A percentile compares a stretch with the other conserved stretches of the same genome.
Evolutionary conservation across 768 basidiomycete genomes (phyloP).

Genomic region (Artomyces pyxidatus): DNA sequence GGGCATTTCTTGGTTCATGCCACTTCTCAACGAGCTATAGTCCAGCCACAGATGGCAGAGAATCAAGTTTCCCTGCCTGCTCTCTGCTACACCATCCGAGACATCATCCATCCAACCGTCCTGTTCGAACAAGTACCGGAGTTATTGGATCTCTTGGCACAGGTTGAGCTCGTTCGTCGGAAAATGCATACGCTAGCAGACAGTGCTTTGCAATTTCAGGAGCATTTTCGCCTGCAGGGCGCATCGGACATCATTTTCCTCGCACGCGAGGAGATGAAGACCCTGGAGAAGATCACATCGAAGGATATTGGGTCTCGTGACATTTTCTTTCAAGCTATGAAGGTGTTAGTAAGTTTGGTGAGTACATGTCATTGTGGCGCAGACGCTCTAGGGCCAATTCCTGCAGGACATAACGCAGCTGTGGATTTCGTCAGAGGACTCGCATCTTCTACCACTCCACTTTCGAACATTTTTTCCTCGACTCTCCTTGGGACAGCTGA

Average conservation of each 20-base stretch:
- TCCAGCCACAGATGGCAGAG: too few relatives aligned
- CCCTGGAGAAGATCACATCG: slow-evolving; percentile 4
- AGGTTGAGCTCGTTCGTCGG: slow-evolving; percentile 11
- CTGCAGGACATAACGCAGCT: slow-evolving; percentile 10
- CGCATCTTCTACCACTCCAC: slow-evolving; percentile 8
- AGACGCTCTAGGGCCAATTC: too few relatives aligned
- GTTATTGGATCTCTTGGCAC: slow-evolving; percentile 10
- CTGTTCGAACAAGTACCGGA: slow-evolving; percentile 10
- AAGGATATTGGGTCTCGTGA: background rate
- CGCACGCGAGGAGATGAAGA: background rate
- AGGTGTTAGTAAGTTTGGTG: too few relatives aligned
- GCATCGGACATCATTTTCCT: background rate
- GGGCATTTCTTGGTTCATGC: too few relatives aligned
- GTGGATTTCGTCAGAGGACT: slow-evolving; percentile 11
- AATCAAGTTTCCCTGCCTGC: too few relatives aligned
- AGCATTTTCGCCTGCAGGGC: background rate
- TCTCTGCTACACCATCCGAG: slow-evolving; percentile 3
- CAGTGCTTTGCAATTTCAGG: background rate
- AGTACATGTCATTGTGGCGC: too few relatives aligned
- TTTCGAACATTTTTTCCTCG: slow-evolving; percentile 13
- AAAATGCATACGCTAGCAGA: slow-evolving; percentile 11
- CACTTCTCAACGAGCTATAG: too few relatives aligned
- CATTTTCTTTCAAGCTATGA: background rate
- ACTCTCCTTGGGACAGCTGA: slow-evolving; percentile 4
- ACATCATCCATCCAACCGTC: slow-evolving; percentile 5